Base-by-base conservation (phyloP, 140 eudicot species). In the Eryngium alpinum region DNA sequence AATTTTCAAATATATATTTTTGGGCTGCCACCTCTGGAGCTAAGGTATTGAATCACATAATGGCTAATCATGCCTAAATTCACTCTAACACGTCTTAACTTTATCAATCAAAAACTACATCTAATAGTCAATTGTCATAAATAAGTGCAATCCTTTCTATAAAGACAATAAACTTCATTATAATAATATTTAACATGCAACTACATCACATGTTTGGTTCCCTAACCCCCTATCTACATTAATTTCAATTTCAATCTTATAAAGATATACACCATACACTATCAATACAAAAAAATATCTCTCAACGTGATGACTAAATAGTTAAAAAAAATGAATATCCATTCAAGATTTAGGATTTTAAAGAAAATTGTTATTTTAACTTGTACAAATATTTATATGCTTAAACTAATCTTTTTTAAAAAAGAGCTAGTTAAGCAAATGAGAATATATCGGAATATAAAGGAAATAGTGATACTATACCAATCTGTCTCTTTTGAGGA, bases 401-500 rank as follows among this genome's bases (percentile, higher is more conserved):
- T 60, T 10, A 4, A 60, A 22, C 27, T 60, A 60, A 22, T 7
- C 46, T 38, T 60, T n/a, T 65, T 29, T 10, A 29, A 29, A 16
- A 16, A 3, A 15, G 5, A 28, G 17, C 15, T 67, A 17, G 22
- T 18, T 25, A 18, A 27, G 24, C 33, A 27, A 6, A 28, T 53
- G 63, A 27, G 34, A 51, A n/a, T n/a, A n/a, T n/a, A 75, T 21
- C 34, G 34, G 33, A 27, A 21, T 1, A 76, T 76, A 76, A 3
- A 27, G 62, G 60, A 46, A 5, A 75, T 2, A 46, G 60, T 27
- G 43, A 50, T 53, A 75, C 62, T 16, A 74, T 81, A 87, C 92
- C 90, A 89, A 80, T 72, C 74, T 87, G 75, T 81, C 85, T 82
- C 88, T 60, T 89, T 89, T 87, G 52, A 72, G 77, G 71, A 85